Evolutionary conservation across 2,329 filamentous ascomycete genomes (phyloP).

Genomic region (Orbilia oligospora): DNA sequence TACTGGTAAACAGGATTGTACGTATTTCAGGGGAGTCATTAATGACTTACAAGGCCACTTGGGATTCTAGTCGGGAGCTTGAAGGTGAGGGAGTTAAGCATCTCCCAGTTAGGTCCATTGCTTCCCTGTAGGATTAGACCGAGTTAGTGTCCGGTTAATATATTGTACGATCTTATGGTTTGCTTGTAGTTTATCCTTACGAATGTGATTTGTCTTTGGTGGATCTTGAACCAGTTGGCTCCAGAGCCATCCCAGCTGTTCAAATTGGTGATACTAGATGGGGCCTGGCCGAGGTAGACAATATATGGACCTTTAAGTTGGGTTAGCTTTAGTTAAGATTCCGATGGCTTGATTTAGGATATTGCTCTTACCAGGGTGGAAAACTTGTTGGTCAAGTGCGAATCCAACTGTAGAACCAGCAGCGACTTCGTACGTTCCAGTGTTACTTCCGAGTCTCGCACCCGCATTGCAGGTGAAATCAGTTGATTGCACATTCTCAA

Average conservation of each 20-base stretch:
- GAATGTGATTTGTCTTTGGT: conserved; percentile 40
- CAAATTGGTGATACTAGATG: conserved; percentile 62
- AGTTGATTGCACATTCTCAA: conserved; percentile 67
- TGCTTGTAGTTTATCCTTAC: conserved; percentile 16
- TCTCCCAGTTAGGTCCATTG: conserved; percentile 63
- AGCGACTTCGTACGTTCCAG: conserved; percentile 66
- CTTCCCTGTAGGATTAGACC: conserved; percentile 67
- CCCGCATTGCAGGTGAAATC: conserved; percentile 64
- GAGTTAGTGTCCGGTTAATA: conserved; percentile 68
- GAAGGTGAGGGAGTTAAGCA: conserved; percentile 67
- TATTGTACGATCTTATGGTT: not conserved
- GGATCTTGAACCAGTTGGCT: conserved; percentile 67
- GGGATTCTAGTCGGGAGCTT: conserved; percentile 67
- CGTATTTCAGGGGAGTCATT: too few relatives aligned
- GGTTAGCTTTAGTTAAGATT: not conserved
- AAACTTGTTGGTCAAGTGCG: conserved; percentile 62
- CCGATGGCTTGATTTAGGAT: not conserved
- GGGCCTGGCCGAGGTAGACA: conserved; percentile 68
- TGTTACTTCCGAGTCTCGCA: conserved; percentile 64
- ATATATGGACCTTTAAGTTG: conserved; percentile 65
- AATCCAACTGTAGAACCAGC: conserved; percentile 66
- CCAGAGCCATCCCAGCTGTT: conserved; percentile 66
- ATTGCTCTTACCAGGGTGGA: conserved; percentile 67
- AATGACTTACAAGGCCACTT: conserved; percentile 64
- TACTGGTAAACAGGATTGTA: not conserved